Percentiles rank a stretch among this genome's conserved stretches.
Evolutionary conservation across 371 early-diverging fungal genomes (phyloP).

Genomic region (Zychaea mexicana): DNA sequence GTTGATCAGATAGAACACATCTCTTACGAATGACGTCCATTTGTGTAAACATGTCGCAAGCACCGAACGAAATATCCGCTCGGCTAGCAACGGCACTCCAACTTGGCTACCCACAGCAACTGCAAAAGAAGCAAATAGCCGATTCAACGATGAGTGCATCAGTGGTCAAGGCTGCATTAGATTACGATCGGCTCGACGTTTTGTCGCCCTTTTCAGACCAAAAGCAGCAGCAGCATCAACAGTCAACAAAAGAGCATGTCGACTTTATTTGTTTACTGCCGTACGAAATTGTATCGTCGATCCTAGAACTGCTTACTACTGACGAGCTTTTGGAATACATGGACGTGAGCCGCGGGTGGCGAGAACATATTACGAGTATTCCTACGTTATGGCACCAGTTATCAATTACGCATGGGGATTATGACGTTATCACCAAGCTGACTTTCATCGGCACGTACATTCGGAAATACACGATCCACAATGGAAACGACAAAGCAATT

Average conservation of each 20-base stretch:
- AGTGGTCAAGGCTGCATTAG: background rate
- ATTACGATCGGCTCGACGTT: too few relatives aligned
- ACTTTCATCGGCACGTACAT: background rate
- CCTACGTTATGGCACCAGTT: background rate
- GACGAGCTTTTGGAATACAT: background rate
- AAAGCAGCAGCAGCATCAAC: background rate
- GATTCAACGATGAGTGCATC: background rate
- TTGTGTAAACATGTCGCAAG: slow-evolving; percentile 5
- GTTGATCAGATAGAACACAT: too few relatives aligned
- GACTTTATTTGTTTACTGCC: background rate
- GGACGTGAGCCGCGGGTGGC: background rate
- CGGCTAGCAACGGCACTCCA: background rate
- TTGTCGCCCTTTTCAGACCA: too few relatives aligned
- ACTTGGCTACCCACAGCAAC: background rate
- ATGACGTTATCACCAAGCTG: background rate
- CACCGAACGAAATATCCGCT: slow-evolving; percentile 1
- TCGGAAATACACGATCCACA: background rate
- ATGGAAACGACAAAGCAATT: background rate
- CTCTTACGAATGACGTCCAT: background rate
- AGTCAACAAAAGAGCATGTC: background rate
- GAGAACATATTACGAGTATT: background rate
- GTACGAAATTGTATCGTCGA: background rate
- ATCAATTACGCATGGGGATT: background rate
- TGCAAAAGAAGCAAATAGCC: too few relatives aligned
- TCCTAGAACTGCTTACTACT: background rate